Percentiles rank a stretch among this genome's conserved stretches.
Evolutionary conservation across 768 basidiomycete species (phyloP).

Genomic region (Dioszegia aurantiaca): DNA sequence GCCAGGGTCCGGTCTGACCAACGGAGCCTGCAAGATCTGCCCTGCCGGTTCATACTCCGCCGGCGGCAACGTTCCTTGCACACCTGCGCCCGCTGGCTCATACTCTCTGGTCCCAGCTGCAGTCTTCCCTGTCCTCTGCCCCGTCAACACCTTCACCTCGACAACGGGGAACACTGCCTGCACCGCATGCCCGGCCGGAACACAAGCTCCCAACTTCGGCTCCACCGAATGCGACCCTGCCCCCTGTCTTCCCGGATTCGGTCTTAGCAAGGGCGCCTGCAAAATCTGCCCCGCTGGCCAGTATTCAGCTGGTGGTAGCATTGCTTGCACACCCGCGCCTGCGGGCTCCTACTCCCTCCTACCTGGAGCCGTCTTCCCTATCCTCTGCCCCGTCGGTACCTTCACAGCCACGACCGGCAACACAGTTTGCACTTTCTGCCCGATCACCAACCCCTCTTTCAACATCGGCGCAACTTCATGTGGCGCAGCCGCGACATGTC

Average conservation of each 20-base stretch:
- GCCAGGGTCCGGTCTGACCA: background rate
- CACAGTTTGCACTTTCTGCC: background rate
- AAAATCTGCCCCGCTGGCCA: background rate
- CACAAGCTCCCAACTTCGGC: background rate
- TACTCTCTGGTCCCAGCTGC: conserved; percentile 1
- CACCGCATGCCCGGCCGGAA: background rate
- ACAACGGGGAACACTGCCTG: background rate
- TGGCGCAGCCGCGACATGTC: background rate
- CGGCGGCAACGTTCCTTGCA: background rate
- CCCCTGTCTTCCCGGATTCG: too few species aligned
- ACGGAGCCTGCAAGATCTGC: background rate
- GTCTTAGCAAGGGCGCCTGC: background rate
- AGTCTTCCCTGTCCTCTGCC: background rate
- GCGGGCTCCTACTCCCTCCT: conserved; percentile 3
- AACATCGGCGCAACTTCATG: background rate
- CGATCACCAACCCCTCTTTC: background rate
- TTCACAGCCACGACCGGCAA: background rate
- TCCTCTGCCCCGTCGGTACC: background rate
- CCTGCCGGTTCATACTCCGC: background rate
- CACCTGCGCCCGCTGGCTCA: background rate
- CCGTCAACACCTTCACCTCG: background rate
- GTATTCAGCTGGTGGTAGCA: conserved; percentile 1
- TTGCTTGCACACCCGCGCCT: conserved; percentile 5
- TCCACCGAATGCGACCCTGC: background rate
- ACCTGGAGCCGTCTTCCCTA: background rate